Conservation (phyloP, 75 land plant species). For the Sequoiadendron giganteum region DNA sequence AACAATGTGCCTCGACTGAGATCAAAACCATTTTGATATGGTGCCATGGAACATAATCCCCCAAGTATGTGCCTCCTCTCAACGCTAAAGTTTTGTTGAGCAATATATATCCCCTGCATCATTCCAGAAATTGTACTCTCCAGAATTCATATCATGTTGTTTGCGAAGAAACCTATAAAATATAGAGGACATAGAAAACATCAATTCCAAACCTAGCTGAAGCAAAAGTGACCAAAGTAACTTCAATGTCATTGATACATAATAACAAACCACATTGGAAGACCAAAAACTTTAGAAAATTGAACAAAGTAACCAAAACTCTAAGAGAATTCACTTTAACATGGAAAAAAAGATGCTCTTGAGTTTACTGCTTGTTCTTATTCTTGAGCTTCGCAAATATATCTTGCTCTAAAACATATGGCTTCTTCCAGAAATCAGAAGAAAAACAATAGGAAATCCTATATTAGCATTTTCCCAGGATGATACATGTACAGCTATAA, state of each 20-base stretch:
- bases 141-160: not conserved
- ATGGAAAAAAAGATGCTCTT: not conserved
- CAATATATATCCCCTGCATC: constrained; percentile 2
- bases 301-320: not conserved
- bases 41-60: not conserved
- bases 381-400: not conserved
- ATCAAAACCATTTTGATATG: not conserved
- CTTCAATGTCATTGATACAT: not conserved
- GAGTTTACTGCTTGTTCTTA: not conserved
- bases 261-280: not conserved
- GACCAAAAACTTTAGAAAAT: not conserved
- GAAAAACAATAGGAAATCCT: not conserved
- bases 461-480: not conserved
- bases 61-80: constrained; percentile 8
- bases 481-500: not conserved
- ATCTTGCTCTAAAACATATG: not conserved
- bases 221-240: not conserved
- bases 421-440: not conserved
- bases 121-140: constrained; percentile 1
- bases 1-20: constrained; percentile 1
- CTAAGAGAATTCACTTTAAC: not conserved
- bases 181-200: not conserved
- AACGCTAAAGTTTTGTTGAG: not conserved
- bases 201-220: not conserved
- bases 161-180: not conserved